Evolutionary conservation across 164 flowering plant species (phyloP), one percentile per base, ranked within the genome.

Genomic region (Macadamia integrifolia): DNA sequence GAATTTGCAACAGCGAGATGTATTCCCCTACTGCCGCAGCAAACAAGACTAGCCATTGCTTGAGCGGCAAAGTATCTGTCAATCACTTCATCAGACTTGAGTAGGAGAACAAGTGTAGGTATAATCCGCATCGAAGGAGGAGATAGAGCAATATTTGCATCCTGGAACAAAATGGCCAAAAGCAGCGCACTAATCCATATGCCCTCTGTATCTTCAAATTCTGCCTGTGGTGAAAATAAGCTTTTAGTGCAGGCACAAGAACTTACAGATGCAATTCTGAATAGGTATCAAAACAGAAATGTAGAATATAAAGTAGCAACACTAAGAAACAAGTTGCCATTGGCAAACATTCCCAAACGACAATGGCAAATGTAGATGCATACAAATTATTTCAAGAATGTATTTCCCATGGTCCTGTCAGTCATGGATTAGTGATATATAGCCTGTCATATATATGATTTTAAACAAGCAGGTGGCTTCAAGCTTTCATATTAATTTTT

Each of bases 31-130:
- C 64, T 83, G 65, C 87, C 86, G 69, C 77, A 78, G 71, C 78
- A 68, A 65, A 84, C 89, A 74, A 91, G 88, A 80, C 97, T 88
- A 63, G 92, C 88, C 82, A 89, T 81, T 60, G 93, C 89, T 73
- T 91, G 93, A 60, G 95, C 91, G 66, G 97, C 84, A 78, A 89
- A 88, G 69, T 69, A 89, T 74, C 80, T 78, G 68, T 88, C 93
- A 69, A 84, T 84, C 71, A 85, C 68, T 78, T 88, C 93, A 69
- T 88, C 93, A 56, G 97, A 89, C 74, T 73, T 81, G 65, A 89
- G 76, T 71, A 91, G 60, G 77, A 74, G 66, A 32, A 89, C 81
- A 66, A 91, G 93, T 43, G 86, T 82, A 65, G 88, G 91, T 72
- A 91, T 86, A 66, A 89, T 79, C 40, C 80, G 79, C 85, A 84